A percentile compares a stretch with the other conserved stretches of the same genome.
Evolutionary conservation across 139 green algal species (phyloP).

Genomic region (Astrephomene gubernaculifera): DNA sequence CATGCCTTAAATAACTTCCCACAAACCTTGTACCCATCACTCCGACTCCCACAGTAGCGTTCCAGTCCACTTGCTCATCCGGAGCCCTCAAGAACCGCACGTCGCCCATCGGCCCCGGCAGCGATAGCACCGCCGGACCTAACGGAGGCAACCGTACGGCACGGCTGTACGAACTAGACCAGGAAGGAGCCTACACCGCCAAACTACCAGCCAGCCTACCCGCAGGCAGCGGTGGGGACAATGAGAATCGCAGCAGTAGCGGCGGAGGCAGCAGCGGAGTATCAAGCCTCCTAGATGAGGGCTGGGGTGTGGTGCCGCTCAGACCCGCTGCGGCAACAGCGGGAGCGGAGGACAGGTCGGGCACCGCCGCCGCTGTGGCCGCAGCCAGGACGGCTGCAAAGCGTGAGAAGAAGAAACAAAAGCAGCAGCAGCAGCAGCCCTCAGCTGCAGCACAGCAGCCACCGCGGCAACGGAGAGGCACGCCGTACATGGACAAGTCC

Average conservation of each 20-base stretch:
- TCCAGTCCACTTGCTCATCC: no score
- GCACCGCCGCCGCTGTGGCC: not conserved
- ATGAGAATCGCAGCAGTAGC: no score
- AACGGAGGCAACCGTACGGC: constrained; percentile 16
- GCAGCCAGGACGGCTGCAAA: not conserved
- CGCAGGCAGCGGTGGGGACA: no score
- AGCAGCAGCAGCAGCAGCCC: not conserved
- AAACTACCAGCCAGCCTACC: no score
- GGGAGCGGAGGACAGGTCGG: no score
- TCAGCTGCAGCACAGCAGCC: not conserved
- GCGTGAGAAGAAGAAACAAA: constrained; percentile 1
- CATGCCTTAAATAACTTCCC: no score
- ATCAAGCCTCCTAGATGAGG: constrained; percentile 23
- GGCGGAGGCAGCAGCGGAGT: not conserved
- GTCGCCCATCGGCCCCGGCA: not conserved
- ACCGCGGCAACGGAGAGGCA: not conserved
- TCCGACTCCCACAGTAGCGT: no score
- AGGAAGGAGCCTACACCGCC: constrained; percentile 46
- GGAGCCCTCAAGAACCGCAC: no score
- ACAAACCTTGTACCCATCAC: no score
- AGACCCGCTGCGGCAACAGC: no score
- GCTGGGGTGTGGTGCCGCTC: constrained; percentile 22
- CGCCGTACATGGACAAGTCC: constrained; percentile 51
- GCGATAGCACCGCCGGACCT: not conserved
- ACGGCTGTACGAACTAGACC: constrained; percentile 51